Evolutionary conservation across 306 rosid genomes (phyloP), one percentile per base, ranked within the genome.

Genomic region (Vigna angularis): DNA sequence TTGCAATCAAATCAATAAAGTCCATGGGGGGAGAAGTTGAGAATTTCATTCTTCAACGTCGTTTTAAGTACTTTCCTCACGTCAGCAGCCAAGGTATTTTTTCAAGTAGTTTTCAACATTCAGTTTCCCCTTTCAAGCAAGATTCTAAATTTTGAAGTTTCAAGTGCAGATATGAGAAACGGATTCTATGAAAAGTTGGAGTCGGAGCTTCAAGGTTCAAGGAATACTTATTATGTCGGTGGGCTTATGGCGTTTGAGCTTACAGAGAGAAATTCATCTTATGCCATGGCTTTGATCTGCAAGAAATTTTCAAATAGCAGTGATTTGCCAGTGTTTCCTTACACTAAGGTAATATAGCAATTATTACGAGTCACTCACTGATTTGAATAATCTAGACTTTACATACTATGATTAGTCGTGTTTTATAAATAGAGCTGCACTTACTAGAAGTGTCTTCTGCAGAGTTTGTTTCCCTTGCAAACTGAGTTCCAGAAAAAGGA

Each of bases 191-290:
- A 86, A 40, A 92, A 88, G 85, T 55, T 94, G 84, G 98, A 92
- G 85, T 85, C 83, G 65, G 90, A 90, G 79, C 89, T 94, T 81
- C 98, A 94, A 87, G 97, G 98, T 68, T 83, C 72, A 56, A 83
- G 79, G 87, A 89, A 94, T 83, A 94, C 98, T 85, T 94, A 91
- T 78, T 94, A 86, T 66, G 85, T 89, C 0, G 96, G 98, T 0
- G 98, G 97, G 20, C 98, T 94, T 65, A 85, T 90, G 97, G 98
- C 98, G 17, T 94, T 94, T 83, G 98, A 94, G 85, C 96, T 94
- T 71, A 94, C 98, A 2, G 98, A 94, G 89, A 92, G 98, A 82
- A 94, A 94, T 83, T 87, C 98, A 48, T 94, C 96, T 16, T 94
- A 94, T 52, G 88, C 97, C 78, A 92, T 94, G 93, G 87, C 93